phyloP scores from a whole-genome alignment of 140 eudicot species.

The Anethum foeniculum region DNA sequence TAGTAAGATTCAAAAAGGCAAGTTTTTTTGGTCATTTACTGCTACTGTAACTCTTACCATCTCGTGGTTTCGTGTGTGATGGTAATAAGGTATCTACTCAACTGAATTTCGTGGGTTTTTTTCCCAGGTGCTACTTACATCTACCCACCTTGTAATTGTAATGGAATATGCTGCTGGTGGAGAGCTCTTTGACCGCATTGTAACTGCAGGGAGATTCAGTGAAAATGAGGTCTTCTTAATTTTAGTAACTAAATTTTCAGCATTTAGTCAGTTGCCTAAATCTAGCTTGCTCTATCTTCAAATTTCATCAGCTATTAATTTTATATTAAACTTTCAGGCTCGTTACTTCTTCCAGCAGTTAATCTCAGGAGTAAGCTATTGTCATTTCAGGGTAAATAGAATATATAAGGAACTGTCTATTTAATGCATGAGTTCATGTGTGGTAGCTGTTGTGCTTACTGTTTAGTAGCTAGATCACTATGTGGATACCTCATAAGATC shows the following conservation, averaged over 20 bases:
- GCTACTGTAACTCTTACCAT: background rate
- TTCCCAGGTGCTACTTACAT: slow-evolving; percentile 71
- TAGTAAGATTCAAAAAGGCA: slow-evolving; percentile 54
- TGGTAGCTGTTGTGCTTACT: background rate
- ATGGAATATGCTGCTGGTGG: slow-evolving; percentile 99
- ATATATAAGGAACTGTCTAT: background rate
- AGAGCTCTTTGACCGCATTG: slow-evolving; percentile 83
- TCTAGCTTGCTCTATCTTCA: background rate
- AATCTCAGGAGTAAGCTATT: slow-evolving; percentile 79
- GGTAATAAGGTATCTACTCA: background rate
- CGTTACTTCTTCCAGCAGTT: slow-evolving; percentile 94
- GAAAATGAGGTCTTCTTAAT: slow-evolving; percentile 69
- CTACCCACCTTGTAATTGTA: slow-evolving; percentile 87
- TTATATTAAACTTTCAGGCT: slow-evolving; percentile 46
- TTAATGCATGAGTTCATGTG: background rate
- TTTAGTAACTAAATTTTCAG: background rate
- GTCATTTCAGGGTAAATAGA: slow-evolving; percentile 70
- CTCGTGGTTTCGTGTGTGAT: background rate
- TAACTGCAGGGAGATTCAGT: slow-evolving; percentile 94
- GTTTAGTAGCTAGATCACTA: background rate
- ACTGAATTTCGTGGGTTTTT: background rate
- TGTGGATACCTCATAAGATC: background rate
- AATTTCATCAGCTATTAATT: background rate
- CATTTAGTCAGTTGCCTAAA: background rate
- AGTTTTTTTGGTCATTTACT: slow-evolving; percentile 12